Evolutionary conservation across 1,284 basidiomycete species (phyloP).

Genomic region (Cutaneotrichosporon sp.): DNA sequence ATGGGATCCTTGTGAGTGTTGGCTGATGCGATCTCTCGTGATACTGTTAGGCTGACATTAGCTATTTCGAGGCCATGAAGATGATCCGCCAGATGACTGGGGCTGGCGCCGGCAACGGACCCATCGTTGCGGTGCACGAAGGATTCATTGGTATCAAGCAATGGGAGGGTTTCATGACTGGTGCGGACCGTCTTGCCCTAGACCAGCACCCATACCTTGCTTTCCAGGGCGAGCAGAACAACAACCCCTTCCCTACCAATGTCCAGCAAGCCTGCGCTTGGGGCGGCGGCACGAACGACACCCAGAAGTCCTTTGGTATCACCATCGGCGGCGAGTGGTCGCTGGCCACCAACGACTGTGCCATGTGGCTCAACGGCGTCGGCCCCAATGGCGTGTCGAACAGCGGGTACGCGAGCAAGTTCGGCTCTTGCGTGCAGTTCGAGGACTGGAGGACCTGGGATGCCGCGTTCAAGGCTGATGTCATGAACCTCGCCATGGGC

Average conservation of each 20-base stretch:
- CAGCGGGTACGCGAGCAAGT: conserved; percentile 18
- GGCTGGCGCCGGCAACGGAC: conserved; percentile 70
- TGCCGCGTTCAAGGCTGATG: conserved; percentile 24
- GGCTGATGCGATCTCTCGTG: too few relatives aligned
- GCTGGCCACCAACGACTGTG: conserved; percentile 54
- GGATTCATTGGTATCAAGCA: conserved; percentile 62
- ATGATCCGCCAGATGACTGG: conserved; percentile 72
- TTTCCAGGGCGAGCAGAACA: conserved; percentile 27
- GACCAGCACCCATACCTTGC: conserved; percentile 46
- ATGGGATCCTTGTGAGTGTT: conserved; percentile 36
- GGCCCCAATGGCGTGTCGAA: conserved; percentile 21
- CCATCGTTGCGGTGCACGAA: conserved; percentile 71
- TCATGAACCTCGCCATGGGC: conserved; percentile 29
- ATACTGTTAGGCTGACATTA: conserved; percentile 16
- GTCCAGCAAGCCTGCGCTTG: conserved; percentile 32
- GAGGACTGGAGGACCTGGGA: conserved; percentile 37
- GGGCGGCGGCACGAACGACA: conserved; percentile 54
- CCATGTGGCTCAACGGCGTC: conserved; percentile 60
- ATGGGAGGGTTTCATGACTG: conserved; percentile 64
- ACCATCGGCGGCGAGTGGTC: conserved; percentile 69
- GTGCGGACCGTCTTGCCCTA: conserved; percentile 61
- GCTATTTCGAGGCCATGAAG: conserved; percentile 68
- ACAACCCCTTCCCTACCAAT: conserved; percentile 33
- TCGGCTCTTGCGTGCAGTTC: conserved; percentile 22
- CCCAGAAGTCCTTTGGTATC: conserved; percentile 63